A percentile compares a stretch with the other conserved stretches of the same genome.
Evolutionary conservation across 306 rosid species (phyloP).

Genomic region (Neltuma alba): DNA sequence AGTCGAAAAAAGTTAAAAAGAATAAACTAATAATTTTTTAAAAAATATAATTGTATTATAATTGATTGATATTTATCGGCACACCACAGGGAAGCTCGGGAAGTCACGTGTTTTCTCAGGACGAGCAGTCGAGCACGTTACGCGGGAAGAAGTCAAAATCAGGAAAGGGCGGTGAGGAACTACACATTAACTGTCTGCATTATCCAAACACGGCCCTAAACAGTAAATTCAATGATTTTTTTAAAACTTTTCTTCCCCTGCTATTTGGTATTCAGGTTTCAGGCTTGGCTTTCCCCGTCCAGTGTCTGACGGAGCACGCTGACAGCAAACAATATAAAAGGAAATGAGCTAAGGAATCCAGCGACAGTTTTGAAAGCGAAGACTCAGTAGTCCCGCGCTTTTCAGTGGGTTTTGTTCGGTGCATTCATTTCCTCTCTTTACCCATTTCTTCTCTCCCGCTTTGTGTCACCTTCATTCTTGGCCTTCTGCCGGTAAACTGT

Average conservation of each 20-base stretch:
- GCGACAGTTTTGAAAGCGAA: not conserved
- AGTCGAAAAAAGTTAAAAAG: too few species aligned
- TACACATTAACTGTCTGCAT: not conserved
- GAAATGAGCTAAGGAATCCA: not conserved
- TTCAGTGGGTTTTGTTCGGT: not conserved
- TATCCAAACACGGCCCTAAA: not conserved
- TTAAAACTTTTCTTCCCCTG: too few species aligned
- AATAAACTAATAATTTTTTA: too few species aligned
- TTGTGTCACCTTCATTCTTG: not conserved
- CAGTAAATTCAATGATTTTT: not conserved
- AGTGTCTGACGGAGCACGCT: not conserved
- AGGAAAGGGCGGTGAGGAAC: not conserved
- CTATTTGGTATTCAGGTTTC: too few species aligned
- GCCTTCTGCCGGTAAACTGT: slow-evolving; percentile 40
- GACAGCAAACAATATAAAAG: not conserved
- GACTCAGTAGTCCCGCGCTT: not conserved
- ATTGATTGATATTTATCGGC: too few species aligned
- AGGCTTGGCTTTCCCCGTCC: not conserved
- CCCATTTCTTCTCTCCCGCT: not conserved
- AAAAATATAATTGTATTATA: too few species aligned
- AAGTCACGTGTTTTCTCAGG: not conserved
- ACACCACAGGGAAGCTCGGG: too few species aligned
- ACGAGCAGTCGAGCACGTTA: too few species aligned
- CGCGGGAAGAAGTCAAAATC: not conserved
- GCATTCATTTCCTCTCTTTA: not conserved